Evolutionary conservation across 2,329 filamentous ascomycete species (phyloP).

Genomic region (Pseudohalonectria lignicola): DNA sequence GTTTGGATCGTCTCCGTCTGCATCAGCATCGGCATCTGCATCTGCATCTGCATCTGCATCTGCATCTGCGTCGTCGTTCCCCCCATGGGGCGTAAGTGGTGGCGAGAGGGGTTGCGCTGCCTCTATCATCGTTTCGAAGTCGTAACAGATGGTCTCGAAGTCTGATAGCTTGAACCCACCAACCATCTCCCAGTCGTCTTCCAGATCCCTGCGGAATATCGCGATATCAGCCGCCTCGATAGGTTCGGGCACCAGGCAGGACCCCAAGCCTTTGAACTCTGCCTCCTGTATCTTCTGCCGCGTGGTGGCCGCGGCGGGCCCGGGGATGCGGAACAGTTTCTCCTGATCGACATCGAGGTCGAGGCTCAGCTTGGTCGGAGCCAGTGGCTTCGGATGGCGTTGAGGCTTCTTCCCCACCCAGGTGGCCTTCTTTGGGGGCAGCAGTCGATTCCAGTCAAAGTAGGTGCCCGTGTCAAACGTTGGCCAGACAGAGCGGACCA

Average conservation of each 20-base stretch:
- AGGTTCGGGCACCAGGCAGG: slow-evolving; percentile 25
- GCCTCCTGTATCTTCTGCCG: slow-evolving; percentile 44
- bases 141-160: slow-evolving; percentile 73
- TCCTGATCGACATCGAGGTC: slow-evolving; percentile 82
- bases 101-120: neutral
- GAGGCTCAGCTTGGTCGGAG: slow-evolving; percentile 78
- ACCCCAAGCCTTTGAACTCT: slow-evolving; percentile 36
- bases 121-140: slow-evolving; percentile 63
- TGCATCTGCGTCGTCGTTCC: slow-evolving; percentile 4
- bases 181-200: slow-evolving; percentile 48
- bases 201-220: slow-evolving; percentile 19
- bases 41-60: slow-evolving; percentile 8
- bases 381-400: slow-evolving; percentile 71
- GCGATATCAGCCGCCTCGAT: slow-evolving; percentile 32
- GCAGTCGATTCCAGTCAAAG: slow-evolving; percentile 70
- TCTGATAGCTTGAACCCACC: slow-evolving; percentile 71
- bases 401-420: slow-evolving; percentile 69
- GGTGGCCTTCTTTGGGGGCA: slow-evolving; percentile 69
- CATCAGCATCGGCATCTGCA: slow-evolving; percentile 11
- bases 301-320: slow-evolving; percentile 39
- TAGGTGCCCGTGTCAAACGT: slow-evolving; percentile 65
- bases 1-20: slow-evolving; percentile 42
- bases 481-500: slow-evolving; percentile 72
- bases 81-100: slow-evolving; percentile 21
- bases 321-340: slow-evolving; percentile 69